These are phyloP conservation scores for Cynara cardunculus DNA, from an alignment of 129 eudicot species.

Conservation along the genomic window DNA sequence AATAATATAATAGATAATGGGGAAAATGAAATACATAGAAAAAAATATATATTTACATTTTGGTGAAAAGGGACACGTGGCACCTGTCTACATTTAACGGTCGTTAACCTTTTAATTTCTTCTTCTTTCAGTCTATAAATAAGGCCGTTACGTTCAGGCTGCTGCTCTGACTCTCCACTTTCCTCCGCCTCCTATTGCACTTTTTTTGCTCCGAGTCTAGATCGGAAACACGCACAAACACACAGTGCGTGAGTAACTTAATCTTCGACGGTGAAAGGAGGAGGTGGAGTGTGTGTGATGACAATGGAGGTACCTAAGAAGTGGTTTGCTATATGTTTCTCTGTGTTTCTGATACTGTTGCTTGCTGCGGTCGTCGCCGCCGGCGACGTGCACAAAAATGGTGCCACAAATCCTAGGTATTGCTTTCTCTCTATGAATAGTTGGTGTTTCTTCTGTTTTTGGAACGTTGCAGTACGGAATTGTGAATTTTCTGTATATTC, in stretches of 20 bases:
- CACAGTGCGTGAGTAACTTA: conserved; percentile 13
- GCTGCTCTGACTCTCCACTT: conserved; percentile 34
- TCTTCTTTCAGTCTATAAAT: conserved; percentile 41
- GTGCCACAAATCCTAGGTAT: conserved; percentile 32
- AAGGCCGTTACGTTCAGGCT: conserved; percentile 41
- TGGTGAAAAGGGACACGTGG: conserved; percentile 12
- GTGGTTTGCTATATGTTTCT: conserved; percentile 12
- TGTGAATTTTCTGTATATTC: background rate
- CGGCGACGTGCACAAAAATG: conserved; percentile 1
- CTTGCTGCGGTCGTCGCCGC: conserved; percentile 13
- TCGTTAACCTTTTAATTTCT: conserved; percentile 21
- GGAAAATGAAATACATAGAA: background rate
- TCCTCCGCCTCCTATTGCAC: conserved; percentile 6
- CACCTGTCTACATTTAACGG: conserved; percentile 19
- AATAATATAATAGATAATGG: too few relatives aligned
- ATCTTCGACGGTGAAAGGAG: background rate
- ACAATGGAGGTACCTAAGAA: conserved; percentile 32
- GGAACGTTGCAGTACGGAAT: background rate
- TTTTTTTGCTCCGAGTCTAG: conserved; percentile 11
- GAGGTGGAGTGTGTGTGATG: background rate
- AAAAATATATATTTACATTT: too few relatives aligned
- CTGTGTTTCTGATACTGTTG: conserved; percentile 35
- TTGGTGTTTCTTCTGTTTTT: background rate
- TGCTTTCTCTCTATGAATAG: background rate
- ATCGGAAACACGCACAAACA: conserved; percentile 24